A percentile compares a stretch with the other conserved stretches of the same genome.
Evolutionary conservation across 169 alveolate species (phyloP).

Genomic region (Eimeria brunetti): DNA sequence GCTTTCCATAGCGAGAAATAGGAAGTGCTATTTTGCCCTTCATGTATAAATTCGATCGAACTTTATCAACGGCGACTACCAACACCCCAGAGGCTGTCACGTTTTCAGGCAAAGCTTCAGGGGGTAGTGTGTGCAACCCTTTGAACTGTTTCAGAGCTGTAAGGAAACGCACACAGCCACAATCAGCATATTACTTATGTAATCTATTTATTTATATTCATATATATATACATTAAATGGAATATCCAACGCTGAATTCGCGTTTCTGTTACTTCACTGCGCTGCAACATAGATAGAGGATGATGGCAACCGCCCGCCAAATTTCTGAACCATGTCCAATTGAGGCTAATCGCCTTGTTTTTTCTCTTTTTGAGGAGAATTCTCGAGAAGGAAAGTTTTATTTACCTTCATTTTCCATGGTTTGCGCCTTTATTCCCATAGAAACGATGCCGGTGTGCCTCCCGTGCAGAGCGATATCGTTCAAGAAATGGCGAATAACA

Average conservation of each 20-base stretch:
- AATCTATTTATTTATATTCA: no score
- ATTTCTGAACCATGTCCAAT: no score
- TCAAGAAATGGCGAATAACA: slow-evolving; percentile 86
- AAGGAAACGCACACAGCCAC: not conserved
- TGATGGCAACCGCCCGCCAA: no score
- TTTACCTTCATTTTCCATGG: slow-evolving; percentile 85
- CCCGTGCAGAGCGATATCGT: slow-evolving; percentile 82
- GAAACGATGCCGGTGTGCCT: slow-evolving; percentile 88
- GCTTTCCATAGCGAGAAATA: slow-evolving; percentile 3
- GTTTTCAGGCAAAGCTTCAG: slow-evolving; percentile 80
- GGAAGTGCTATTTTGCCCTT: slow-evolving; percentile 63
- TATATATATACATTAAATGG: no score
- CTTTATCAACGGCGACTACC: slow-evolving; percentile 69
- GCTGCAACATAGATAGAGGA: no score
- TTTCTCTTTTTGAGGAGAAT: no score
- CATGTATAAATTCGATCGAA: slow-evolving; percentile 35
- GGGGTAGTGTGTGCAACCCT: slow-evolving; percentile 79
- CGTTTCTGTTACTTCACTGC: no score
- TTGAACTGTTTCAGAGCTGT: slow-evolving; percentile 82
- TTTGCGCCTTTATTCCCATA: slow-evolving; percentile 87
- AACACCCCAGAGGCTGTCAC: slow-evolving; percentile 65
- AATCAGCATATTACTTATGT: no score
- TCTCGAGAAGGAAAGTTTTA: no score
- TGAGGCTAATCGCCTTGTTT: no score
- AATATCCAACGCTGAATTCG: no score